Conservation (phyloP, 208 protist species). For the Wallacemonas sp. region DNA sequence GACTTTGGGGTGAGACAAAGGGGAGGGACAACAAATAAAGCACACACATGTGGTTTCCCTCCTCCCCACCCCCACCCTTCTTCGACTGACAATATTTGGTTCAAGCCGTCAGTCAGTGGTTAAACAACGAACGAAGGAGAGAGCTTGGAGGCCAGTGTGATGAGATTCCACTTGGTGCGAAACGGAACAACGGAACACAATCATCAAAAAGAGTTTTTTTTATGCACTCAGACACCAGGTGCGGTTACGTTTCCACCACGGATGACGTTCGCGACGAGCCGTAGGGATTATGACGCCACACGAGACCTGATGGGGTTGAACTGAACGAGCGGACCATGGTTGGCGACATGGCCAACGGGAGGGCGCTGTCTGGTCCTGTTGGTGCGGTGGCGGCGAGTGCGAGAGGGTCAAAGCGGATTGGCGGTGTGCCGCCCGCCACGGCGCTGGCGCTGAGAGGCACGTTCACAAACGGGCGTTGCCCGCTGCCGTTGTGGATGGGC, state of each 20-base stretch:
- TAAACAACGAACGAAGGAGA: too few relatives aligned
- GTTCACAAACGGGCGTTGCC: constrained; percentile 23
- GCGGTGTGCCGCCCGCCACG: constrained; percentile 31
- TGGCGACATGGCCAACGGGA: constrained; percentile 46
- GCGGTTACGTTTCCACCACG: constrained; percentile 62
- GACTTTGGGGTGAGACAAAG: too few relatives aligned
- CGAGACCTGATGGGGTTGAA: constrained; percentile 57
- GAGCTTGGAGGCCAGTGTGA: too few relatives aligned
- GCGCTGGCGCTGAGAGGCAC: constrained; percentile 45
- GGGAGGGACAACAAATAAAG: too few relatives aligned
- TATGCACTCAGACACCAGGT: too few relatives aligned
- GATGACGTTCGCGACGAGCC: constrained; percentile 55
- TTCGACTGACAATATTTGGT: too few relatives aligned
- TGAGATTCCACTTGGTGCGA: too few relatives aligned
- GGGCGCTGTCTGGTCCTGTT: constrained; percentile 12
- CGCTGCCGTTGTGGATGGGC: neutral
- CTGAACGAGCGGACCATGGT: constrained; percentile 53
- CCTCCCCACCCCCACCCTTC: too few relatives aligned
- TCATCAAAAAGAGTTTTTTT: too few relatives aligned
- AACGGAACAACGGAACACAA: too few relatives aligned
- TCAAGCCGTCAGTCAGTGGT: too few relatives aligned
- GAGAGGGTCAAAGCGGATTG: constrained; percentile 40
- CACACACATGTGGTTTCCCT: too few relatives aligned
- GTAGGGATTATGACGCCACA: constrained; percentile 88
- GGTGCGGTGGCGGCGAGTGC: constrained; percentile 42